Evolutionary conservation across 1,284 basidiomycete species (phyloP), one percentile per base, ranked within the genome.

Genomic region (Malassezia equina): DNA sequence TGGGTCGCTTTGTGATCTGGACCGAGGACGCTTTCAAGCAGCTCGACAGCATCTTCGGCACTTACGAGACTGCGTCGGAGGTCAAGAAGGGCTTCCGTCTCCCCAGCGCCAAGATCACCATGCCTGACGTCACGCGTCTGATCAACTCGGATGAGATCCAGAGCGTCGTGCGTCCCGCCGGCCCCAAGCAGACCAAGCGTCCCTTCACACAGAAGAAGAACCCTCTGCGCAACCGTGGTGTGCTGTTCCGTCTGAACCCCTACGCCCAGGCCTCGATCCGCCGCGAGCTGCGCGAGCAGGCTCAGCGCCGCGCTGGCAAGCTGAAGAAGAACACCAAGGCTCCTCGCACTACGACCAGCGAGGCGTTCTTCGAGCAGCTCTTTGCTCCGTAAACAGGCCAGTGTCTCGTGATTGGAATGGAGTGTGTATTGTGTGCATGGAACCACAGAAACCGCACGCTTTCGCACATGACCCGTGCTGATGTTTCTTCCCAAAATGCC

Each of bases 191-290:
- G 61, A 85, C 86, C 79, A 90, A 88, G 78, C 86, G 90, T 75
- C 90, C 91, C 64, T 94, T 89, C 88, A 90, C 90, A 65, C 93
- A 96, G 81, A 91, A 91, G 86, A 96, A 96, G 87, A 96, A 96
- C 83, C 90, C 93, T 56, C 67, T 74, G 52, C 63, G 84, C 79
- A 98, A 98, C 87, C 90, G 88, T 80, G 86, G 83, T 59, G 81
- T 95, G 71, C 84, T 99, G 76, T 95, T 93, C 90, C 86, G 91
- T 72, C 83, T 99, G 79, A 99, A 99, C 84, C 94, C 94, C 54
- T 98, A 99, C 80, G 93, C 93, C 52, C 75, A 94, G 63, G 55
- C 68, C 41, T 61, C 64, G 21, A 70, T 72, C 64, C 68, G 71
- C 31, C 63, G 61, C 53, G 64, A 67, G 60, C 60, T 70, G 49